A percentile compares a stretch with the other conserved stretches of the same genome.
These are phyloP conservation scores for Monilinia laxa DNA, from an alignment of 2,329 filamentous ascomycete species.

Conservation along the genomic window DNA sequence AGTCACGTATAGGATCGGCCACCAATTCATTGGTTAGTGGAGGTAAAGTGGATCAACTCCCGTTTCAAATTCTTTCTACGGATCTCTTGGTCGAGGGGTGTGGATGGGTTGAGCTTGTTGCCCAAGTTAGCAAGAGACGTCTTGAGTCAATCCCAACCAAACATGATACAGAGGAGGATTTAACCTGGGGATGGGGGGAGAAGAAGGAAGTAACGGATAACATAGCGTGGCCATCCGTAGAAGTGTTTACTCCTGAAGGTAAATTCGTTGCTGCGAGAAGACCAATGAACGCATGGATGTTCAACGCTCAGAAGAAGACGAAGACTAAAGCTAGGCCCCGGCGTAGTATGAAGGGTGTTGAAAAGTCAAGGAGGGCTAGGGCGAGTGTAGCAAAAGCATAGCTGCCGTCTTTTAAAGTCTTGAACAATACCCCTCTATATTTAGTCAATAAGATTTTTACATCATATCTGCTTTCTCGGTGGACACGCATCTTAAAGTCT, in stretches of 20 bases:
- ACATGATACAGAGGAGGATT: not conserved
- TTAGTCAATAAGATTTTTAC: not conserved
- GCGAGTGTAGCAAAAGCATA: not conserved
- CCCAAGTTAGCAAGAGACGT: slow-evolving; percentile 69
- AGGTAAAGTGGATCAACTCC: slow-evolving; percentile 65
- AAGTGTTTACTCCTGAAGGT: slow-evolving; percentile 85
- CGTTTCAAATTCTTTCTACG: slow-evolving; percentile 74
- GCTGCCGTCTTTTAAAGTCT: not conserved
- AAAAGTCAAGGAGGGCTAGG: slow-evolving; percentile 45
- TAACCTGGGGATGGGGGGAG: not conserved
- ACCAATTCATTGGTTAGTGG: slow-evolving; percentile 62
- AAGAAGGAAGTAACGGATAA: slow-evolving; percentile 26
- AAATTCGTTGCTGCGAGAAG: slow-evolving; percentile 66
- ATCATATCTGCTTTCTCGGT: not conserved
- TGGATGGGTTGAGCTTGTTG: slow-evolving; percentile 87
- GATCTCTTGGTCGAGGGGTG: slow-evolving; percentile 91
- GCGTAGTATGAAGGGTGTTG: slow-evolving; percentile 66
- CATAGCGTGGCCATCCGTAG: slow-evolving; percentile 65
- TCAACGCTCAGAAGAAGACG: slow-evolving; percentile 54
- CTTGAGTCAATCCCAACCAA: not conserved
- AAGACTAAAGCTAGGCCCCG: slow-evolving; percentile 58
- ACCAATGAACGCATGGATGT: slow-evolving; percentile 71
- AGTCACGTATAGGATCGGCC: slow-evolving; percentile 69
- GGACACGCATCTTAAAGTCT: not conserved
- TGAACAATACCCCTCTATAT: slow-evolving; percentile 1